Percentiles rank a stretch among this genome's conserved stretches.
Conservation (phyloP, 2,329 filamentous ascomycete genomes). For the Microcyclospora pomicola region DNA sequence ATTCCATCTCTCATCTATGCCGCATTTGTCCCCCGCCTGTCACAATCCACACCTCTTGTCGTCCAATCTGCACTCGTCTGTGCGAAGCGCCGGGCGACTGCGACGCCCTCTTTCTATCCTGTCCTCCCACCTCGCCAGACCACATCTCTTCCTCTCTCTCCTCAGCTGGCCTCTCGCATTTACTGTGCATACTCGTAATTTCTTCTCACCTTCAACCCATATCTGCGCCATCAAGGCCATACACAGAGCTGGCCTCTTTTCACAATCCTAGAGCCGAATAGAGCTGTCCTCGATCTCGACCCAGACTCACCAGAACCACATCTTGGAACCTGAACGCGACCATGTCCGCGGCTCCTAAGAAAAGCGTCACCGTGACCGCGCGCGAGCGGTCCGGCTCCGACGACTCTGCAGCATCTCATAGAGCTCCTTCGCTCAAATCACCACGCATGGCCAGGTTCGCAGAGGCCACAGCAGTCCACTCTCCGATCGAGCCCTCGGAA, state of each 20-base stretch:
- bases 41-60: neutral
- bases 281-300: constrained; percentile 21
- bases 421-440: constrained; percentile 22
- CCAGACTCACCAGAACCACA: constrained; percentile 16
- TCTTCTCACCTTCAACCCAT: too few species aligned
- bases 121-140: neutral
- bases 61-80: constrained; percentile 9
- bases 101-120: constrained; percentile 9
- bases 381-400: constrained; percentile 24
- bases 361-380: constrained; percentile 29
- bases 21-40: neutral
- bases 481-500: constrained; percentile 50
- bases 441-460: constrained; percentile 67
- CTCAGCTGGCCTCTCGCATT: neutral
- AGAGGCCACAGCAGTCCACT: constrained; percentile 67
- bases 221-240: constrained; percentile 1
- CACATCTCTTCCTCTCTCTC: constrained; percentile 3
- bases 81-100: constrained; percentile 11
- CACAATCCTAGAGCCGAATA: constrained; percentile 6
- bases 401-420: constrained; percentile 13
- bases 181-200: too few species aligned
- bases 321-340: constrained; percentile 15
- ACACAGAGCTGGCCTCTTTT: constrained; percentile 7
- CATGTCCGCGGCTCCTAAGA: constrained; percentile 35
- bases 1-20: neutral